Base-by-base conservation (phyloP, 1,284 basidiomycete species). In the Neotropicomus parvogracilis region DNA sequence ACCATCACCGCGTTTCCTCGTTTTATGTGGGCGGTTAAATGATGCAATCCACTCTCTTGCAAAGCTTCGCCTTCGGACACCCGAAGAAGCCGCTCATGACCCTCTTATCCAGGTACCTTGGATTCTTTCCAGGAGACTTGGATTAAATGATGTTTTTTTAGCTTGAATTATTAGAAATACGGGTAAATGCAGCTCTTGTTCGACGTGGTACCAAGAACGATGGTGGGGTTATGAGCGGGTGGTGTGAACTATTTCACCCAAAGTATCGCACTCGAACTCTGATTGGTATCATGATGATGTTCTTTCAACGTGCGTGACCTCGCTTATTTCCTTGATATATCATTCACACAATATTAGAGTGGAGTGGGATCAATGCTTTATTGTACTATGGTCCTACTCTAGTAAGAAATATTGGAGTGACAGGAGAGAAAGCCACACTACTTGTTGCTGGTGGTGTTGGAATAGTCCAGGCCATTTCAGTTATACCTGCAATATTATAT, bases 361-460 rank as follows among this genome's bases (percentile, higher is more conserved):
- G 87, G 87, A 84, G 81, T 52, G 88, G 88, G 2, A 89, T 89
- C 54, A 91, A 90, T 59, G 86, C 87, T 6, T 62, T 91, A 28
- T 68, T 90, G 8, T 91, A 91, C 59, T 91, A 90, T 55, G 88
- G 88, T 0, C 88, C 88, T 1, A 81, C 80, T 1, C 72, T 91
- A 13, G 78, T 90, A 50, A 70, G 65, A 27, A 77, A 70, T 47
- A 74, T 91, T 39, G 88, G 87, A 6, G 57, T 90, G 20, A 73
- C 70, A 14, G 66, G 64, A 28, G 71, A 73, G 44, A 76, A 72
- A 1, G 73, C 79, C 14, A 77, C 79, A 1, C 71, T 91, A 0
- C 58, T 88, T 26, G 82, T 85, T 1, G 79, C 85, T 0, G 88
- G 88, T 20, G 87, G 89, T 0, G 80, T 91, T 54, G 87, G 86